phyloP scores from a whole-genome alignment of 805 yeast genomes.

The Teunomyces aglyptinius region DNA sequence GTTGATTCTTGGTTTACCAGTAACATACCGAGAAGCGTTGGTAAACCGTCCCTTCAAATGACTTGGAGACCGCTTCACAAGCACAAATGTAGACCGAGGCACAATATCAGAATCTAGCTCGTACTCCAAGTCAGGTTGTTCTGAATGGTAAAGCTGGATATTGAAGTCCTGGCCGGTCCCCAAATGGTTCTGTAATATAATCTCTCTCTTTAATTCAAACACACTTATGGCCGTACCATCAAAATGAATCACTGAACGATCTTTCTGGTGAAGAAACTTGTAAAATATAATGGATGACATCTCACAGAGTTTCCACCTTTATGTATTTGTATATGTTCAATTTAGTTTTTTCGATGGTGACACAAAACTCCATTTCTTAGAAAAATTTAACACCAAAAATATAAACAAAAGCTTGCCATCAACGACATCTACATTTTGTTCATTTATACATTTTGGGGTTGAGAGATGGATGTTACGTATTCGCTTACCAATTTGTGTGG shows the following conservation, averaged over 20 bases:
- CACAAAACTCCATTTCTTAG: conserved; percentile 1
- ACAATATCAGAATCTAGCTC: conserved; percentile 88
- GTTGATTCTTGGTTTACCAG: conserved; percentile 61
- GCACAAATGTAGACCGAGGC: conserved; percentile 81
- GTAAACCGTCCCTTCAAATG: conserved; percentile 34
- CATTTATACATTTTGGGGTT: not conserved
- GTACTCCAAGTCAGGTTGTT: conserved; percentile 63
- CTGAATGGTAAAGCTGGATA: conserved; percentile 59
- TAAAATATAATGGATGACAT: conserved; percentile 92
- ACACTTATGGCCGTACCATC: conserved; percentile 97
- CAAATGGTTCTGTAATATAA: conserved; percentile 73
- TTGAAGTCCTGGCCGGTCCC: conserved; percentile 86
- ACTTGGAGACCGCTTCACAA: conserved; percentile 76
- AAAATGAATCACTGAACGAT: conserved; percentile 73
- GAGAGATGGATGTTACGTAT: conserved; percentile 14
- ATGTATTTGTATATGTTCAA: not conserved
- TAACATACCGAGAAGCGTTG: conserved; percentile 67
- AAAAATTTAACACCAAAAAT: conserved; percentile 6
- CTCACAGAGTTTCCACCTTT: not conserved
- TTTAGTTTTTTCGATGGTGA: conserved; percentile 3
- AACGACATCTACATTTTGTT: not conserved
- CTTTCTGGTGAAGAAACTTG: conserved; percentile 79
- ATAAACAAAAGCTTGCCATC: not conserved
- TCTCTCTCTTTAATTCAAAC: conserved; percentile 90
- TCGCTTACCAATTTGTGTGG: conserved; percentile 20